Conservation (phyloP, 179 eudicot genomes). For the Kewa caespitosa region DNA sequence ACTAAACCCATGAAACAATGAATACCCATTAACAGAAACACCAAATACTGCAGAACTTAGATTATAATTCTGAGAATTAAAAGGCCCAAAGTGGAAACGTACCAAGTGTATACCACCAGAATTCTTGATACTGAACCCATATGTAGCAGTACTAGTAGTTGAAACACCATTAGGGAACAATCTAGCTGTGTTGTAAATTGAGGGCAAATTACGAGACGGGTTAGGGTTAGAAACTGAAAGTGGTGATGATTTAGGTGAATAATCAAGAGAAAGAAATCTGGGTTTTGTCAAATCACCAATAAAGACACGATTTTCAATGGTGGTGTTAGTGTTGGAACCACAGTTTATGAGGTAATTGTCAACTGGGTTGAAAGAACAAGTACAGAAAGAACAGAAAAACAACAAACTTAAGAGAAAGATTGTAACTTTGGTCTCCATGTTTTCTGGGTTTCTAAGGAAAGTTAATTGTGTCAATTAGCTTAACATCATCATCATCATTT, state of each 20-base stretch:
- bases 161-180: constrained; percentile 42
- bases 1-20: constrained; percentile 43
- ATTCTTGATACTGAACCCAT: constrained; percentile 43
- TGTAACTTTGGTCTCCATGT: constrained; percentile 14
- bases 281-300: constrained; percentile 49
- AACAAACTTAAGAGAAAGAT: constrained; percentile 1
- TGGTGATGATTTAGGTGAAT: constrained; percentile 38
- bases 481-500: neutral
- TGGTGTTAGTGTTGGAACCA: constrained; percentile 48
- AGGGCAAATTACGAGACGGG: constrained; percentile 42
- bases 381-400: constrained; percentile 13
- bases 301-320: constrained; percentile 47
- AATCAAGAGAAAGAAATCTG: constrained; percentile 31
- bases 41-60: constrained; percentile 49
- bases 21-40: constrained; percentile 58
- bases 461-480: constrained; percentile 3
- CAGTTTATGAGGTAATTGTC: constrained; percentile 60
- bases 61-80: constrained; percentile 38
- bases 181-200: constrained; percentile 57
- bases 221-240: constrained; percentile 37
- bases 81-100: constrained; percentile 69
- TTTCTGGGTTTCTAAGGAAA: neutral
- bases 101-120: constrained; percentile 59
- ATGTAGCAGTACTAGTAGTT: no score
- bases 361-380: constrained; percentile 24